Evolutionary conservation across 2,329 filamentous ascomycete genomes (phyloP).

Genomic region (Penicillium sp.): DNA sequence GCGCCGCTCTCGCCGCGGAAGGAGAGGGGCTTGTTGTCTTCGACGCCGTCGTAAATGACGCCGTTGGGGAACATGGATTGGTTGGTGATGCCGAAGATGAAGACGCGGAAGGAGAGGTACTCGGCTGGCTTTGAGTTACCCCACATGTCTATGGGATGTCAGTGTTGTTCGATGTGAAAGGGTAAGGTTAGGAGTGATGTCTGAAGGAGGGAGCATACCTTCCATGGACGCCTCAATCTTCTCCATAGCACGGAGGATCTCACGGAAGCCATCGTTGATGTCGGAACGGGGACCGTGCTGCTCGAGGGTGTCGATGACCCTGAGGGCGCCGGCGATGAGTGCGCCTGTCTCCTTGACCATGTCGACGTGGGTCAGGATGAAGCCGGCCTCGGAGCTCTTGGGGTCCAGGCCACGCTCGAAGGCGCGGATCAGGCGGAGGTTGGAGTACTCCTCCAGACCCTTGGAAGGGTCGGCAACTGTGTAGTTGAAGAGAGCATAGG

Average conservation of each 20-base stretch:
- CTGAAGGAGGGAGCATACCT: slow-evolving; percentile 43
- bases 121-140: slow-evolving; percentile 77
- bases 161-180: background rate
- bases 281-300: slow-evolving; percentile 51
- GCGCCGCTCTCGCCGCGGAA: slow-evolving; percentile 93
- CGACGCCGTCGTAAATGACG: slow-evolving; percentile 84
- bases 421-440: slow-evolving; percentile 81
- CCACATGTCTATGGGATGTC: slow-evolving; percentile 70
- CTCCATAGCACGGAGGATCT: slow-evolving; percentile 64
- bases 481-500: slow-evolving; percentile 66
- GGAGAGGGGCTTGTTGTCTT: slow-evolving; percentile 67
- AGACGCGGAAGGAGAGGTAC: slow-evolving; percentile 90
- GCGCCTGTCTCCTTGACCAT: slow-evolving; percentile 88
- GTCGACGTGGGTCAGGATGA: slow-evolving; percentile 93
- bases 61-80: slow-evolving; percentile 94
- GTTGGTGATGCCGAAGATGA: slow-evolving; percentile 93
- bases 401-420: slow-evolving; percentile 90
- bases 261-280: slow-evolving; percentile 66
- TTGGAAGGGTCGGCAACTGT: slow-evolving; percentile 57
- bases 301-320: slow-evolving; percentile 62
- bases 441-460: slow-evolving; percentile 58
- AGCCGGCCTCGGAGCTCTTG: slow-evolving; percentile 85
- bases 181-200: background rate
- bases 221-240: slow-evolving; percentile 82
- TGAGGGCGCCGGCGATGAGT: slow-evolving; percentile 71